phyloP scores from a whole-genome alignment of 2,329 filamentous ascomycete species.

The Xylariaceae sp. region DNA sequence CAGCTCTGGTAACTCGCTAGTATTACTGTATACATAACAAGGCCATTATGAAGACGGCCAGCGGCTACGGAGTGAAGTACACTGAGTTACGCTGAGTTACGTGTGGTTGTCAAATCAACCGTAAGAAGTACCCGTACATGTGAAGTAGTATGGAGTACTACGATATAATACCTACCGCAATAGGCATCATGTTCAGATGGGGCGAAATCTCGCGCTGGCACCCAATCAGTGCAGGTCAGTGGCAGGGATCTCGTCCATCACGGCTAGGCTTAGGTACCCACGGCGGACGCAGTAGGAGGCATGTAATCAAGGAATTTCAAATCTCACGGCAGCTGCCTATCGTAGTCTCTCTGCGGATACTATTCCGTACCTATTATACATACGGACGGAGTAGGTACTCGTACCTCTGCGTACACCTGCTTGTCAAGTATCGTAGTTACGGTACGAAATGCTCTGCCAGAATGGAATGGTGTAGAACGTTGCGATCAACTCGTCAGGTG shows the following conservation, averaged over 20 bases:
- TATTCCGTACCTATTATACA: no score
- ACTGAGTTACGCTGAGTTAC: no score
- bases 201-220: neutral
- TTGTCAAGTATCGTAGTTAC: no score
- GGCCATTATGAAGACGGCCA: no score
- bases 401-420: no score
- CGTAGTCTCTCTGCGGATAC: neutral
- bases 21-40: neutral
- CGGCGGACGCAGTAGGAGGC: slow-evolving; percentile 6
- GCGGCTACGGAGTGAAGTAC: no score
- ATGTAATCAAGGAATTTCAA: slow-evolving; percentile 11
- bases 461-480: slow-evolving; percentile 6
- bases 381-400: no score
- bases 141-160: neutral
- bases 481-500: slow-evolving; percentile 24
- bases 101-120: neutral
- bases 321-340: neutral
- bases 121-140: neutral
- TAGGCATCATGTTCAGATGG: slow-evolving; percentile 7
- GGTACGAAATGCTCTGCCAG: no score
- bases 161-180: neutral
- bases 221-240: neutral
- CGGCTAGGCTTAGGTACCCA: slow-evolving; percentile 5
- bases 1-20: neutral
- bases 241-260: neutral